These are phyloP conservation scores for Candida schatavii DNA, from an alignment of 805 yeast genomes.

Conservation along the genomic window DNA sequence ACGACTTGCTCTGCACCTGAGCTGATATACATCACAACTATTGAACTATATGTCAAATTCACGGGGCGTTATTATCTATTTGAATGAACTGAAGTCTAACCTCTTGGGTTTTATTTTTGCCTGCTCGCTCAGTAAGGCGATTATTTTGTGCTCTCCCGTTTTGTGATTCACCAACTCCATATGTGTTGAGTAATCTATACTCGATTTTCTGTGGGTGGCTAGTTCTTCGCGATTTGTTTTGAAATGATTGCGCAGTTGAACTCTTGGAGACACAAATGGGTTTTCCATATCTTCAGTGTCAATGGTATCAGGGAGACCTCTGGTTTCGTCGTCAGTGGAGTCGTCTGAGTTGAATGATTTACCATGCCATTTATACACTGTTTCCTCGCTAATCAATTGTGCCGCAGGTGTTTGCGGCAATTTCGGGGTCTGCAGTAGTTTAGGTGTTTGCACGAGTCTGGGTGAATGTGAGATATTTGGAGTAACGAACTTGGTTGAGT, in stretches of 20 bases:
- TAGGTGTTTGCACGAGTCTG: neutral
- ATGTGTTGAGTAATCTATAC: conserved; percentile 22
- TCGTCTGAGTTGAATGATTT: conserved; percentile 26
- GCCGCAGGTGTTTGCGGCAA: conserved; percentile 26
- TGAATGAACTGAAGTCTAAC: conserved; percentile 24
- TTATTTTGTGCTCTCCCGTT: conserved; percentile 34
- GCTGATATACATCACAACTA: no score
- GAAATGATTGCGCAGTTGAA: neutral
- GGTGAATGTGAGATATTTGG: neutral
- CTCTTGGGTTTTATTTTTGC: conserved; percentile 36
- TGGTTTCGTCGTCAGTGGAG: conserved; percentile 30
- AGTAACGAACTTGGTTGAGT: neutral
- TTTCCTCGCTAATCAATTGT: conserved; percentile 32
- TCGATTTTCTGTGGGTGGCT: neutral
- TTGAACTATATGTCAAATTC: no score
- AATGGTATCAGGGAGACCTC: conserved; percentile 9
- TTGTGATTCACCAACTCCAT: conserved; percentile 31
- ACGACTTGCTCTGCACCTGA: no score
- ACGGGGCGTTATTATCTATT: neutral
- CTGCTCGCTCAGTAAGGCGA: conserved; percentile 31
- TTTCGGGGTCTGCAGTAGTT: conserved; percentile 1
- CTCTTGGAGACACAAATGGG: conserved; percentile 19
- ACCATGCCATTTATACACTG: conserved; percentile 37
- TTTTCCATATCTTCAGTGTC: conserved; percentile 14
- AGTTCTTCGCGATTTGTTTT: neutral